phyloP scores from a whole-genome alignment of 2,329 filamentous ascomycete species.

The Elsinoe batatas region DNA sequence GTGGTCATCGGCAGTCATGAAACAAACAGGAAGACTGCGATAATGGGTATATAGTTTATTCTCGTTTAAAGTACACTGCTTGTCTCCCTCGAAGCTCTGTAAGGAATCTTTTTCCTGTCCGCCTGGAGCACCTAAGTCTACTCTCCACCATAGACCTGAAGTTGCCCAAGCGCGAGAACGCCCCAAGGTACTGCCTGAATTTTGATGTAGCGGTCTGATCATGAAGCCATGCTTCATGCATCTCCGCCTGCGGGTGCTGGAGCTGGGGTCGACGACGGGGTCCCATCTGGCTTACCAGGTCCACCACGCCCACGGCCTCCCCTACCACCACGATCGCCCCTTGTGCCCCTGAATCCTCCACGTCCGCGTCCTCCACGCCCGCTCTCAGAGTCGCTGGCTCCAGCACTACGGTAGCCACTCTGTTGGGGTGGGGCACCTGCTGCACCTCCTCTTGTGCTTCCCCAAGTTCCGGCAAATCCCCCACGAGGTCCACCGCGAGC shows the following conservation, averaged over 20 bases:
- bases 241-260: conserved; percentile 22
- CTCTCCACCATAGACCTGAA: conserved; percentile 4
- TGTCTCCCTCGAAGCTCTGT: conserved; percentile 11
- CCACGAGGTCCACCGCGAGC: conserved; percentile 30
- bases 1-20: not conserved
- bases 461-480: conserved; percentile 48
- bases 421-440: conserved; percentile 27
- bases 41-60: conserved; percentile 8
- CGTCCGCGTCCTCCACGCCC: conserved; percentile 50
- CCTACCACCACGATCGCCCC: conserved; percentile 45
- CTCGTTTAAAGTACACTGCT: conserved; percentile 11
- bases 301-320: conserved; percentile 26
- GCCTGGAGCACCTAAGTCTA: not conserved
- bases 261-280: conserved; percentile 17
- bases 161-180: conserved; percentile 6
- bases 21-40: not conserved
- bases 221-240: conserved; percentile 16
- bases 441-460: conserved; percentile 53
- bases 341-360: conserved; percentile 44
- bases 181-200: conserved; percentile 6
- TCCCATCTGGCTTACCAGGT: conserved; percentile 21
- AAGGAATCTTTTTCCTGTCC: conserved; percentile 2
- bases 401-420: conserved; percentile 69
- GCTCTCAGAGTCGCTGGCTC: conserved; percentile 57
- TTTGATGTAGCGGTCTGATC: not conserved